Conservation (phyloP, 2,329 filamentous ascomycete genomes). For the Aspergillus candidus region DNA sequence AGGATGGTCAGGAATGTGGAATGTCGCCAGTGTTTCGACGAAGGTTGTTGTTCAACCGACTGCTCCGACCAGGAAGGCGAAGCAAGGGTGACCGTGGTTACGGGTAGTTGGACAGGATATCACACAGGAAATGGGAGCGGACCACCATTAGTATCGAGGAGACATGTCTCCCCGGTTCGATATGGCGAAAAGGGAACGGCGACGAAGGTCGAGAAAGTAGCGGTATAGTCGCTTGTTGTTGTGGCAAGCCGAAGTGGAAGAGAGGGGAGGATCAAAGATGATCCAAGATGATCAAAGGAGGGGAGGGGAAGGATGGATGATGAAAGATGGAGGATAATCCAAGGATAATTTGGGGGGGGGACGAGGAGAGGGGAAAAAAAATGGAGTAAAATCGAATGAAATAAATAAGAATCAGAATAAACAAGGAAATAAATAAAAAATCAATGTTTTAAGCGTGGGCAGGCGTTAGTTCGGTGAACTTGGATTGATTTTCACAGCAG, state of each 20-base stretch:
- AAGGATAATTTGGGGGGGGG: not conserved
- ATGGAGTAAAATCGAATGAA: too few species aligned
- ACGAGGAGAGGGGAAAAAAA: too few species aligned
- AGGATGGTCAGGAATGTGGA: conserved; percentile 1
- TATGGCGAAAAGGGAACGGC: not conserved
- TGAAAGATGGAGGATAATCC: conserved; percentile 6
- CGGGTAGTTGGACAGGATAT: conserved; percentile 11
- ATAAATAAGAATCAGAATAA: too few species aligned
- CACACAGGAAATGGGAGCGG: conserved; percentile 12
- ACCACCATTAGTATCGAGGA: conserved; percentile 17
- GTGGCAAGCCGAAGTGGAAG: too few species aligned
- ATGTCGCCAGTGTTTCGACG: conserved; percentile 10
- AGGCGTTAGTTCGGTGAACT: too few species aligned
- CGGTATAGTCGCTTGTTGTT: too few species aligned
- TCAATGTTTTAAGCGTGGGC: too few species aligned
- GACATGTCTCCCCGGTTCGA: conserved; percentile 13
- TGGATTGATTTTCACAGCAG: too few species aligned
- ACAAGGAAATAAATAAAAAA: too few species aligned
- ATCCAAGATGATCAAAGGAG: not conserved
- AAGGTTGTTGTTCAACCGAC: conserved; percentile 15
- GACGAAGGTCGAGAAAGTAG: too few species aligned
- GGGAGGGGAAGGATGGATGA: conserved; percentile 4
- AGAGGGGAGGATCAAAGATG: too few species aligned
- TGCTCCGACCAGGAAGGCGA: conserved; percentile 17
- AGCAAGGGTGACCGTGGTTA: conserved; percentile 13